phyloP scores from a whole-genome alignment of 2,329 filamentous ascomycete genomes.

The Penicillium frequentans region DNA sequence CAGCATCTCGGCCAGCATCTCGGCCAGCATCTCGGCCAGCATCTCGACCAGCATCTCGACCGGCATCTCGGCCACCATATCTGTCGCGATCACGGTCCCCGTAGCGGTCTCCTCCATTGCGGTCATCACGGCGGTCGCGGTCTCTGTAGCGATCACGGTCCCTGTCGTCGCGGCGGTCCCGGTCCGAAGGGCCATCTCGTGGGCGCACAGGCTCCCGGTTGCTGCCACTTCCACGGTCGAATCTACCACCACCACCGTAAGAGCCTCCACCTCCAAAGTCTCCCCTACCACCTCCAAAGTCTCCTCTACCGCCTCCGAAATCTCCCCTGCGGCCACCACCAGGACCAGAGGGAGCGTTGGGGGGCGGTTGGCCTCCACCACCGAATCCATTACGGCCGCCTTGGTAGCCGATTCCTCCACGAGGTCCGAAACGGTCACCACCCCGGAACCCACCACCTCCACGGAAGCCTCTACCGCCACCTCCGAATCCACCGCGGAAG shows the following conservation, averaged over 20 bases:
- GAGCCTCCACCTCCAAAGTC: neutral
- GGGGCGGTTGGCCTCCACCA: constrained; percentile 48
- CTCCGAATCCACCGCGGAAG: constrained; percentile 53
- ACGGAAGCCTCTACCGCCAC: constrained; percentile 32
- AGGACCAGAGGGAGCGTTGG: constrained; percentile 54
- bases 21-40: constrained; percentile 24
- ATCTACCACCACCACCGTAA: constrained; percentile 15
- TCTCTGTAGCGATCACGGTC: constrained; percentile 48
- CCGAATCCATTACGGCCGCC: constrained; percentile 56
- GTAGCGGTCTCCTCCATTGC: constrained; percentile 52
- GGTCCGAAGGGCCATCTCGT: constrained; percentile 58
- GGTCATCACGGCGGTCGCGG: constrained; percentile 35
- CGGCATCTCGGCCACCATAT: constrained; percentile 43
- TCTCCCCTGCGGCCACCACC: constrained; percentile 56
- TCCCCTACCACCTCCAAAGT: constrained; percentile 34
- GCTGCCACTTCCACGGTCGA: constrained; percentile 66
- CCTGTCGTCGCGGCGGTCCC: constrained; percentile 48
- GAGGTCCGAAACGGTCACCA: constrained; percentile 38
- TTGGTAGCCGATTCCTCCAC: constrained; percentile 58
- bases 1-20: constrained; percentile 45
- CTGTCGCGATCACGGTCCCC: constrained; percentile 47
- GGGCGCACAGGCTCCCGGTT: constrained; percentile 82
- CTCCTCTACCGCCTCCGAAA: constrained; percentile 46
- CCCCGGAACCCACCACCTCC: constrained; percentile 32
- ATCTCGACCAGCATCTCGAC: constrained; percentile 54